phyloP scores from a whole-genome alignment of 495 filamentous ascomycete genomes.

The Penicillium samsonianum region DNA sequence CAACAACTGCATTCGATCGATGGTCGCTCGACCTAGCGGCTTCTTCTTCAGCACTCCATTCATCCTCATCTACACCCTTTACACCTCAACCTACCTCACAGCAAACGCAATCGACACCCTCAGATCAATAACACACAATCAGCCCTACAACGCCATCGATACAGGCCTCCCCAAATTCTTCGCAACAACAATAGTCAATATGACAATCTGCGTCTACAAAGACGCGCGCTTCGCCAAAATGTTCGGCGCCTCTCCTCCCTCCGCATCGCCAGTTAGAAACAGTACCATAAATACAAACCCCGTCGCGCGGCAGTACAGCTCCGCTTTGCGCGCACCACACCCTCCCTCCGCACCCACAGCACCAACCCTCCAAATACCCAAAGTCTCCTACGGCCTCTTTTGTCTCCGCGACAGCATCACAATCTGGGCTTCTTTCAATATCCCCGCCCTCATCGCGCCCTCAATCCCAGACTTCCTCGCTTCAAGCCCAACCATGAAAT shows the following conservation, averaged over 20 bases:
- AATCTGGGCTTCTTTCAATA: constrained; percentile 92
- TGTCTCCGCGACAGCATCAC: constrained; percentile 83
- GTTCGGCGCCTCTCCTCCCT: constrained; percentile 58
- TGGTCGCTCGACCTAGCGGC: constrained; percentile 66
- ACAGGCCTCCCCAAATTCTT: constrained; percentile 79
- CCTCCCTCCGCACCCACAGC: constrained; percentile 16
- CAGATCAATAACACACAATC: constrained; percentile 62
- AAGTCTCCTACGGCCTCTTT: constrained; percentile 73
- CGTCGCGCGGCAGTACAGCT: constrained; percentile 14
- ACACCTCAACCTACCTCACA: constrained; percentile 87
- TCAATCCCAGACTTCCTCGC: constrained; percentile 48
- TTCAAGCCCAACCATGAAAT: constrained; percentile 52
- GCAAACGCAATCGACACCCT: constrained; percentile 87
- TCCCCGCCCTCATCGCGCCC: constrained; percentile 72
- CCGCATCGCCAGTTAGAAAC: constrained; percentile 8
- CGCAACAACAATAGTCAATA: constrained; percentile 79
- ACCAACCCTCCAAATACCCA: constrained; percentile 40
- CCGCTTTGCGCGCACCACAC: constrained; percentile 44
- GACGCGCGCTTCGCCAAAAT: constrained; percentile 82
- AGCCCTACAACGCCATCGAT: constrained; percentile 61
- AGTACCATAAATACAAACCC: constrained; percentile 18
- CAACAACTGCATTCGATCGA: constrained; percentile 57
- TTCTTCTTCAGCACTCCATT: constrained; percentile 82
- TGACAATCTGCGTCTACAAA: constrained; percentile 90
- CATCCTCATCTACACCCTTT: constrained; percentile 82